Evolutionary conservation across 352 stramenopile species (phyloP).

Genomic region (Globisporangium alternatum): DNA sequence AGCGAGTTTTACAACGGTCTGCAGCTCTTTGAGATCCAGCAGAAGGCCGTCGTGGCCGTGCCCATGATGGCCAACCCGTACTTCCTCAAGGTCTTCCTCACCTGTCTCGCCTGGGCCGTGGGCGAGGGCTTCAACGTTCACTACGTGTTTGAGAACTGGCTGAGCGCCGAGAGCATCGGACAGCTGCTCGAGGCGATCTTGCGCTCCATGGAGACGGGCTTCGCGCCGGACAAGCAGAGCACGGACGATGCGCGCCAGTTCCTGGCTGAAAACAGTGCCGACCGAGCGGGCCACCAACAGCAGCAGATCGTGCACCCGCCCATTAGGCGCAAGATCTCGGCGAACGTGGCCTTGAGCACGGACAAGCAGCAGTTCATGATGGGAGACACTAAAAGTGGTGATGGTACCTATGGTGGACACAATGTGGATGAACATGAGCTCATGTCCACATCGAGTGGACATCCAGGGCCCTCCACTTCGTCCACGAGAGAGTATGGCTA

Average conservation of each 20-base stretch:
- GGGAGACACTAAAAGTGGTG: background rate
- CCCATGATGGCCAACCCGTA: constrained; percentile 45
- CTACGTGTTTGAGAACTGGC: constrained; percentile 58
- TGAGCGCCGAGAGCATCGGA: constrained; percentile 44
- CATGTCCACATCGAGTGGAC: background rate
- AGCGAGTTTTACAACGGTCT: constrained; percentile 17
- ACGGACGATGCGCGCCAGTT: constrained; percentile 64
- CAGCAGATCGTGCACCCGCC: background rate
- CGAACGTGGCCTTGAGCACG: background rate
- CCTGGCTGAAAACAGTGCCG: constrained; percentile 41
- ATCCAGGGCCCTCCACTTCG: background rate
- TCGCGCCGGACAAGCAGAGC: constrained; percentile 35
- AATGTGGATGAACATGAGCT: background rate
- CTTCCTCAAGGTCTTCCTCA: constrained; percentile 70
- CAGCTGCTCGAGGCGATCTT: constrained; percentile 65
- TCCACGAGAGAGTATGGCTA: constrained; percentile 8
- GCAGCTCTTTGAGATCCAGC: constrained; percentile 77
- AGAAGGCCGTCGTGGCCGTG: constrained; percentile 65
- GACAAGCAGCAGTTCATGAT: constrained; percentile 3
- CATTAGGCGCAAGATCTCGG: constrained; percentile 6
- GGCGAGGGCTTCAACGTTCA: constrained; percentile 79
- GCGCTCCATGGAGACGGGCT: constrained; percentile 66
- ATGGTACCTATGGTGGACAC: background rate
- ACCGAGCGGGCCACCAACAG: background rate
- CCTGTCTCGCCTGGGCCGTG: constrained; percentile 54